Base-by-base conservation (phyloP, 2,329 filamentous ascomycete species). In the Clonostachys sp. region DNA sequence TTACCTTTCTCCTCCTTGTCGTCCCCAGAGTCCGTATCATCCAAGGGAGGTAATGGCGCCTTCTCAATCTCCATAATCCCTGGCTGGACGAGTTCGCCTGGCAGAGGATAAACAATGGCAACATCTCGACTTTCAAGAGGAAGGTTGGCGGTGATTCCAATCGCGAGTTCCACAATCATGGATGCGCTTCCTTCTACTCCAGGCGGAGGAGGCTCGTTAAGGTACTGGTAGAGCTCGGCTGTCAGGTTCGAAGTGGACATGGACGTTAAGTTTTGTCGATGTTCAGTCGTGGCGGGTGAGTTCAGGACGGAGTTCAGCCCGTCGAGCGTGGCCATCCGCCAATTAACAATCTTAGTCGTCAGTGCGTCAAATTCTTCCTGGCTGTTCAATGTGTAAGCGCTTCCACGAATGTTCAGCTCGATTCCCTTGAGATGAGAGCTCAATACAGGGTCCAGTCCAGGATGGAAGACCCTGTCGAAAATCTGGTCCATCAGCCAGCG, bases 81-180 rank as follows among this genome's bases (percentile, higher is more conserved):
- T 3, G 82, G 72, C 51, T 85, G 76, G 48, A 97, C 75, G 40
- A 75, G 65, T 41, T 87, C 80, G 41, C 89, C 88, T 0, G 94
- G 92, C 48, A 86, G 71, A 45, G 91, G 91, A 62, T 96, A 96
- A 52, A 86, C 83, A 51, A 99, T 86, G 41, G 83, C 84, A 14
- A 99, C 89, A 60, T 97, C 94, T 53, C 94, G 83, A 56, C 89
- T 94, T 67, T 99, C 94, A 38, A 95, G 71, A 0, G 94, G 92
- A 42, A 97, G 71, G 62, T 96, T 95, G 49, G 86, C 81, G 1
- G 89, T 83, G 53, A 99, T 91, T 51, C 85, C 86, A 33, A 97
- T 80, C 0, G 91, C 90, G 45, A 97, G 78, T 67, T 96, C 91
- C 47, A 96, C 80, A 63, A 99, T 97, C 84, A 94, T 95, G 47